A percentile compares a stretch with the other conserved stretches of the same genome.
phyloP scores from a whole-genome alignment of 305 asterid species.

The Fraxinus floribunda region DNA sequence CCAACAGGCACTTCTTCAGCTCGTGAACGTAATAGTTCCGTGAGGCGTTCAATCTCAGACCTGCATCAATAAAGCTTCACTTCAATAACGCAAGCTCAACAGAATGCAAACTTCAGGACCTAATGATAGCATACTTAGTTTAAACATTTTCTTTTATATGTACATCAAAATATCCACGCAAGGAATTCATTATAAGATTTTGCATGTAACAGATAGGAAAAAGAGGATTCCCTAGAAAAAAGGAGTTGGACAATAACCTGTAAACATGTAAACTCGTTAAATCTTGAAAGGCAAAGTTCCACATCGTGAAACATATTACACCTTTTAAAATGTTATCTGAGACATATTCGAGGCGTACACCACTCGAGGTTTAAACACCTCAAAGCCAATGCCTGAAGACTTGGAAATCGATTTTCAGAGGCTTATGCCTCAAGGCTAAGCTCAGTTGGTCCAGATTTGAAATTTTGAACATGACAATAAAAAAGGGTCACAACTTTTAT shows the following conservation, averaged over 20 bases:
- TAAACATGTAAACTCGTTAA: not conserved
- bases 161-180: not conserved
- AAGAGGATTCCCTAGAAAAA: slow-evolving; percentile 4
- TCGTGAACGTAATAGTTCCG: slow-evolving; percentile 69
- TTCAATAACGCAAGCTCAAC: slow-evolving; percentile 4
- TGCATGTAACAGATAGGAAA: not conserved
- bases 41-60: slow-evolving; percentile 70
- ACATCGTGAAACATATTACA: not conserved
- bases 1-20: slow-evolving; percentile 43
- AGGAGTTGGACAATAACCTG: not conserved
- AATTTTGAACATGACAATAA: not conserved
- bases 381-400: not conserved
- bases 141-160: not conserved
- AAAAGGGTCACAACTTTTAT: not conserved
- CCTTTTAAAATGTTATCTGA: not conserved
- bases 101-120: not conserved
- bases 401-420: not conserved
- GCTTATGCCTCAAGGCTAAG: not conserved
- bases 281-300: not conserved
- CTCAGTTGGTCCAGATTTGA: not conserved
- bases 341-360: not conserved
- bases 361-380: not conserved
- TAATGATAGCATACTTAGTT: not conserved
- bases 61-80: slow-evolving; percentile 42
- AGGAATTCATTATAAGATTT: not conserved